Percentiles rank a stretch among this genome's conserved stretches.
Evolutionary conservation across 2,329 filamentous ascomycete genomes (phyloP).

Genomic region (Verticillium longisporum): DNA sequence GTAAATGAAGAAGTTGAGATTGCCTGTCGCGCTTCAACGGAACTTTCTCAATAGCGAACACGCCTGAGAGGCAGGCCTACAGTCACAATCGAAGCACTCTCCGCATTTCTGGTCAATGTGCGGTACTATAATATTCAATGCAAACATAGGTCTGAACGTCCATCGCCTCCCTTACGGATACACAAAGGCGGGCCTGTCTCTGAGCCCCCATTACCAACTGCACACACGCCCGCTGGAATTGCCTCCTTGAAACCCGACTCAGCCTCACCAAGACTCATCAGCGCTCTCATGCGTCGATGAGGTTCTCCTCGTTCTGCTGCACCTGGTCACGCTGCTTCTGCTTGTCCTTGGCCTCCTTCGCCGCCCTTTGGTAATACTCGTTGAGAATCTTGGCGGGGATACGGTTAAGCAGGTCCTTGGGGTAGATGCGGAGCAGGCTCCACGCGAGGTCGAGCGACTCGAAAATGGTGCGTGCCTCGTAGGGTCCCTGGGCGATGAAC

Average conservation of each 20-base stretch:
- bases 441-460: slow-evolving; percentile 95
- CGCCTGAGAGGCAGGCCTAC: too few relatives aligned
- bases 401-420: slow-evolving; percentile 96
- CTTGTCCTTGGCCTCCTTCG: slow-evolving; percentile 57
- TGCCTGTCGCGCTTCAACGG: too few relatives aligned
- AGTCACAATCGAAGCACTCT: too few relatives aligned
- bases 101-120: background rate
- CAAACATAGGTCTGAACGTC: slow-evolving; percentile 2
- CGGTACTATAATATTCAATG: slow-evolving; percentile 1
- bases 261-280: background rate
- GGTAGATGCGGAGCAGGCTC: slow-evolving; percentile 94
- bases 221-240: background rate
- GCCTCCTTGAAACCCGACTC: slow-evolving; percentile 11
- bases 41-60: too few relatives aligned
- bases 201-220: slow-evolving; percentile 6
- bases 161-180: slow-evolving; percentile 8
- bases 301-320: slow-evolving; percentile 46
- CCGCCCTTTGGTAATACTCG: slow-evolving; percentile 71
- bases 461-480: slow-evolving; percentile 85
- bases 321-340: slow-evolving; percentile 44
- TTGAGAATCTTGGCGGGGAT: slow-evolving; percentile 78
- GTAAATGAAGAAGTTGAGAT: too few relatives aligned
- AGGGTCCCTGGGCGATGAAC: slow-evolving; percentile 87
- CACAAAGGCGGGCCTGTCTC: slow-evolving; percentile 8
- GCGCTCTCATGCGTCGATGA: slow-evolving; percentile 48